Evolutionary conservation across 345 rosid genomes (phyloP).

Genomic region (Citrus hindsii): DNA sequence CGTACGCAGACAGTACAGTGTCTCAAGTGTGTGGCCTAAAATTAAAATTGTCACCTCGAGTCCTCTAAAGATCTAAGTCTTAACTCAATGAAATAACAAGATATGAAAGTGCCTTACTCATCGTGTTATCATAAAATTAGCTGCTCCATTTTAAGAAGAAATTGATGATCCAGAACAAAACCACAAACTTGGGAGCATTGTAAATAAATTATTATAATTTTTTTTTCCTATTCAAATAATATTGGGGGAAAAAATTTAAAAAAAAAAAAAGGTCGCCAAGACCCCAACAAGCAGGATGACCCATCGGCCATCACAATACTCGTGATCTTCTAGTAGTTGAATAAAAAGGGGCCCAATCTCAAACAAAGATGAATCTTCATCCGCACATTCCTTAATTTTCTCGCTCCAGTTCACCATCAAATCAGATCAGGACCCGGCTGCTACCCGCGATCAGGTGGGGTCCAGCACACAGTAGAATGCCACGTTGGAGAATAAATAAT

Average conservation of each 20-base stretch:
- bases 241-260: too few relatives aligned
- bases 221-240: too few relatives aligned
- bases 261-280: too few relatives aligned
- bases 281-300: too few relatives aligned
- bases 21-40: background rate
- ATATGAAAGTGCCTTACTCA: too few relatives aligned
- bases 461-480: background rate
- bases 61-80: background rate
- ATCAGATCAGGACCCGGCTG: too few relatives aligned
- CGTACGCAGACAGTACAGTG: background rate
- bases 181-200: too few relatives aligned
- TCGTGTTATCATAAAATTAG: too few relatives aligned
- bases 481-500: background rate
- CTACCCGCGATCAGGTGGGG: background rate
- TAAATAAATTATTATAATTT: too few relatives aligned
- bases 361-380: background rate
- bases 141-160: too few relatives aligned
- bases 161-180: too few relatives aligned
- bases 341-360: background rate
- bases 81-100: background rate
- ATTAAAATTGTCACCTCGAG: background rate
- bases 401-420: background rate
- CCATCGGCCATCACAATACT: too few relatives aligned
- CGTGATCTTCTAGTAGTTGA: background rate
- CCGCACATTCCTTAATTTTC: slow-evolving; percentile 4